These are phyloP conservation scores for Shiraia sp. DNA, from an alignment of 2,329 filamentous ascomycete species.

Conservation along the genomic window DNA sequence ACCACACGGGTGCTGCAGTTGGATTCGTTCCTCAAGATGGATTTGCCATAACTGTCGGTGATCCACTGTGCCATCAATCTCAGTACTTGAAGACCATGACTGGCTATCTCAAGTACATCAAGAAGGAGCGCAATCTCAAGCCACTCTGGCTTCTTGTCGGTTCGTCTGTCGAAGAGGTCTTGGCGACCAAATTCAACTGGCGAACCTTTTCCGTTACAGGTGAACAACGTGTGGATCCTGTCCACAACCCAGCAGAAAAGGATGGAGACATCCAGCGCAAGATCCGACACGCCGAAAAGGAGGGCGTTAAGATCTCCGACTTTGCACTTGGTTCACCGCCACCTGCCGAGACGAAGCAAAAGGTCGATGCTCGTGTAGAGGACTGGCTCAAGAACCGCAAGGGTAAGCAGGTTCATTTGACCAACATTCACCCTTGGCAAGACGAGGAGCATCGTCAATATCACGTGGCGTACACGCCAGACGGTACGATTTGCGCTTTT, in stretches of 20 bases:
- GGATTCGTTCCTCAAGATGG: slow-evolving; percentile 78
- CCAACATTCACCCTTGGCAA: slow-evolving; percentile 86
- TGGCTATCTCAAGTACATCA: slow-evolving; percentile 75
- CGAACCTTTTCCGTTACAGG: slow-evolving; percentile 85
- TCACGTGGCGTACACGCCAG: slow-evolving; percentile 75
- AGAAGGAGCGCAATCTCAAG: slow-evolving; percentile 71
- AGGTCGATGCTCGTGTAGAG: slow-evolving; percentile 72
- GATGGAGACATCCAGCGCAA: slow-evolving; percentile 73
- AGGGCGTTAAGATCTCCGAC: slow-evolving; percentile 80
- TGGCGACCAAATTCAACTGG: slow-evolving; percentile 82
- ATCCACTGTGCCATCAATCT: slow-evolving; percentile 79
- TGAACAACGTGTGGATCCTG: slow-evolving; percentile 82
- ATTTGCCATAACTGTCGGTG: slow-evolving; percentile 82
- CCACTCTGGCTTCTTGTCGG: slow-evolving; percentile 91
- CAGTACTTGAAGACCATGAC: slow-evolving; percentile 76
- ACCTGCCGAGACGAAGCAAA: slow-evolving; percentile 67
- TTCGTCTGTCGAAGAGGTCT: slow-evolving; percentile 73
- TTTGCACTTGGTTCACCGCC: slow-evolving; percentile 67
- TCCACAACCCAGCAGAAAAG: slow-evolving; percentile 67
- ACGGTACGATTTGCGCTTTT: slow-evolving; percentile 73
- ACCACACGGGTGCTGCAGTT: slow-evolving; percentile 76
- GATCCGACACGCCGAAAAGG: slow-evolving; percentile 76
- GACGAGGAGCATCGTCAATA: slow-evolving; percentile 83
- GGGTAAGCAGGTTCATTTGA: slow-evolving; percentile 86
- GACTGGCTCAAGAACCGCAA: slow-evolving; percentile 82